Evolutionary conservation across 2,329 filamentous ascomycete species (phyloP), one percentile per base, ranked within the genome.

Genomic region (Kalmusia sp.): DNA sequence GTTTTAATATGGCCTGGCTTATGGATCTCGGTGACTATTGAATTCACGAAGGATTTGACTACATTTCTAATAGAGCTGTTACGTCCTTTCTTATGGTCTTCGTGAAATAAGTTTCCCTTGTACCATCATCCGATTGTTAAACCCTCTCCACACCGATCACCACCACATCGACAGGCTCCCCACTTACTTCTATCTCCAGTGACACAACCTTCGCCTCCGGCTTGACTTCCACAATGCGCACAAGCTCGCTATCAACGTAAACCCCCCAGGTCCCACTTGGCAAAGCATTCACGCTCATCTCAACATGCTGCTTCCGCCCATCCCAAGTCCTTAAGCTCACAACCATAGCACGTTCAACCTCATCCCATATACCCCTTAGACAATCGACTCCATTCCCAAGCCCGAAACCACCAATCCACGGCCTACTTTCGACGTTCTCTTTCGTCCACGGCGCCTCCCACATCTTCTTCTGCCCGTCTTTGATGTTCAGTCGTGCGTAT

Each of bases 401-500:
- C 6, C 50, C 55, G 1, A 69, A 11, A 1, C 55, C 58, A 50
- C 63, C 59, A 12, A 71, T 57, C 34, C 55, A 68, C 59, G 75
- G 55, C 64, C 71, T 24, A 63, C 65, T n/a, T 67, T 67, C 12
- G 49, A 69, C 35, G 8, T 63, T 53, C 12, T 69, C 61, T 12
- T 44, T 47, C 0, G 59, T 64, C 66, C 70, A 73, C 1, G 72
- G 70, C n/a, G 51, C 17, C 25, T 72, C 70, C 60, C 63, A 77
- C 64, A 75, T 71, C 31, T 49, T 70, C 56, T 64, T 69, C 61
- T 71, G 69, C 11, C 76, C 75, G 52, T 75, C 65, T 4, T 58
- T 47, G 9, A 77, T 68, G 51, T 77, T 76, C 17, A 76, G 55
- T 17, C 74, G 56, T 4, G 65, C 65, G 39, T 77, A 77, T 1